Percentiles rank a stretch among this genome's conserved stretches.
Evolutionary conservation across 2,329 filamentous ascomycete species (phyloP).

Genomic region (Cryphonectria naterciae): DNA sequence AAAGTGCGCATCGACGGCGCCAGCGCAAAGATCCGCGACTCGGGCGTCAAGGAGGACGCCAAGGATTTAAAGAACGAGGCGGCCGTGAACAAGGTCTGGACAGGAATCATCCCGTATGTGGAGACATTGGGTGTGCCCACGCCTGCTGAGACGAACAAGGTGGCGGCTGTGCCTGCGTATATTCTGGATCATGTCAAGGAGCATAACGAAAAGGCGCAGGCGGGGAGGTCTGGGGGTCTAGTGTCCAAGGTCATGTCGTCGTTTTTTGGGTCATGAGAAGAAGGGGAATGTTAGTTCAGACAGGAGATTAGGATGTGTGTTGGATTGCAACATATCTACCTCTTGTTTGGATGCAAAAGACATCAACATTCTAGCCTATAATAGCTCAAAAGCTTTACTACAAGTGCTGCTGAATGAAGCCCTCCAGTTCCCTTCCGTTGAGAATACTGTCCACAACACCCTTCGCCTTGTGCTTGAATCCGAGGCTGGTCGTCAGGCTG

Average conservation of each 20-base stretch:
- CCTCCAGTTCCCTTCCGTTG: constrained; percentile 27
- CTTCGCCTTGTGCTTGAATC: constrained; percentile 28
- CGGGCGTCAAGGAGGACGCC: constrained; percentile 61
- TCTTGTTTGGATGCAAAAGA: too few species aligned
- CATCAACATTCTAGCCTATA: not conserved
- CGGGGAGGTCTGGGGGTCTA: not conserved
- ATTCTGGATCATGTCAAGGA: constrained; percentile 50
- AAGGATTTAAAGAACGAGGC: constrained; percentile 45
- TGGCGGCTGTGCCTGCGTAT: constrained; percentile 64
- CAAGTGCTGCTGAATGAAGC: constrained; percentile 25
- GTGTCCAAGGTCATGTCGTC: constrained; percentile 23
- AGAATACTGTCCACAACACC: constrained; percentile 29
- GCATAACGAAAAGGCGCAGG: constrained; percentile 38
- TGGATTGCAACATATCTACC: too few species aligned
- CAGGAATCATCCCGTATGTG: constrained; percentile 65
- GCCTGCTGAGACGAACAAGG: constrained; percentile 60
- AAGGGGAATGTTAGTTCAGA: not conserved
- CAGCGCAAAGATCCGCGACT: constrained; percentile 74
- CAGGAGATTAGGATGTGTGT: too few species aligned
- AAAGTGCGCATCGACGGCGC: constrained; percentile 70
- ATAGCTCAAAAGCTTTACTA: constrained; percentile 3
- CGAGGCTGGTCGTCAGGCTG: constrained; percentile 24
- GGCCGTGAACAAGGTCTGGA: constrained; percentile 51
- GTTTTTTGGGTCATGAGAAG: constrained; percentile 15
- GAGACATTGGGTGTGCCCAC: constrained; percentile 67